Base-by-base conservation (phyloP, 345 rosid species). In the Eucalyptus erythrocorys region DNA sequence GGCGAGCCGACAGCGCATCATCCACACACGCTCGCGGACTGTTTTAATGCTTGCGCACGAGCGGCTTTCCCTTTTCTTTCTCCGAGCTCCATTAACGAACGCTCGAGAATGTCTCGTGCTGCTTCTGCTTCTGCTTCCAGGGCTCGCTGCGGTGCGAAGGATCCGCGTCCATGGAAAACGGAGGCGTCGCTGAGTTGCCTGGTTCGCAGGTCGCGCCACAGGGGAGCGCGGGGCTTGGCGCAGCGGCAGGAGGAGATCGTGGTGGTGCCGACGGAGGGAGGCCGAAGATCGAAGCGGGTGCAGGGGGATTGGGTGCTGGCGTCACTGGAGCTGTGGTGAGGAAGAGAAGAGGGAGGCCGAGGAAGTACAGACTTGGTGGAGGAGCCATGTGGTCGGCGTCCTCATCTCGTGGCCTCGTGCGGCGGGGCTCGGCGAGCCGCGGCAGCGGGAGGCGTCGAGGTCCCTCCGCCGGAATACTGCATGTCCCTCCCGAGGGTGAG, bases 361-460 rank as follows among this genome's bases (percentile, higher is more conserved):
- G 37, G 88, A 84, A 87, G 87, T 14, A 32, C 51, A 53, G 50
- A 8, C 27, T 27, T 15, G 43, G 47, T 13, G 88, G 47, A 17
- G 80, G 76, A n/a, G 37, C 15, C n/a, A 14, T n/a, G 51, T 17
- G 51, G 16, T 4, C 37, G 76, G 6, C 21, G 37, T 15, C 76
- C 17, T 64, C 80, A 37, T 68, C 24, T 68, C 42, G 13, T 37
- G 34, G 80, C 40, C 16, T 32, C 42, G 80, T 11, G 4, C 24
- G 11, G 17, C 22, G 21, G 24, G 42, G 17, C 79, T 53, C 81
- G 8, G 13, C 6, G 14, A 94, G 90, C 81, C 89, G 93, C 19
- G n/a, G 86, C 24, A 88, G 93, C 53, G 94, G 93, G 10, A 68
- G 95, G 87, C 93, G 93, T n/a, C 91, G 82, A 32, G 94, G 93